These are phyloP conservation scores for Pseudozyma sp. DNA, from an alignment of 1,284 basidiomycete genomes.

Conservation along the genomic window DNA sequence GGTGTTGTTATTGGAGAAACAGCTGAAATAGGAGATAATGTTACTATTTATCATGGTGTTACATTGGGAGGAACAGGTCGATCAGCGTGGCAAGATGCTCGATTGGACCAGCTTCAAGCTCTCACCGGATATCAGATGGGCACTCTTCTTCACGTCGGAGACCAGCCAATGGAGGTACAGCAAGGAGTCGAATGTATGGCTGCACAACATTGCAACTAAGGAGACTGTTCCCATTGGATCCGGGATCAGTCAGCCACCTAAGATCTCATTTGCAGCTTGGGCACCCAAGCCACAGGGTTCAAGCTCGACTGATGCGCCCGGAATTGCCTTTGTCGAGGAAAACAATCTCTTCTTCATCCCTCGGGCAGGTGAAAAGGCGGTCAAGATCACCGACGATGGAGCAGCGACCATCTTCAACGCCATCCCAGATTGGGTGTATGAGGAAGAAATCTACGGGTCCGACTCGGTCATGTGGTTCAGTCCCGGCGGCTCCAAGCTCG, in stretches of 20 bases:
- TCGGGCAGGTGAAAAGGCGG: conserved; percentile 70
- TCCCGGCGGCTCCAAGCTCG: conserved; percentile 81
- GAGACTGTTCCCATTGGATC: conserved; percentile 74
- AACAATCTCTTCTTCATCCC: conserved; percentile 57
- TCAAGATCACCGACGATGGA: conserved; percentile 84
- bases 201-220: conserved; percentile 77
- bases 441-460: conserved; percentile 75
- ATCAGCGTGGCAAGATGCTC: too few relatives aligned
- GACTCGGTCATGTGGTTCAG: conserved; percentile 91
- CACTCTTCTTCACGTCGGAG: conserved; percentile 53
- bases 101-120: conserved; percentile 52
- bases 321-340: conserved; percentile 52
- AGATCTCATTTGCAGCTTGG: conserved; percentile 43
- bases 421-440: conserved; percentile 82
- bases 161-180: conserved; percentile 90
- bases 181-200: conserved; percentile 86
- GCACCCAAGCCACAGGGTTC: conserved; percentile 20
- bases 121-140: conserved; percentile 53
- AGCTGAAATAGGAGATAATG: too few relatives aligned
- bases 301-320: conserved; percentile 14
- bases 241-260: conserved; percentile 21
- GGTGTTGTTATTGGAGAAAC: too few relatives aligned
- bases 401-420: conserved; percentile 89
- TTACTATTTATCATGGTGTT: too few relatives aligned
- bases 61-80: too few relatives aligned